Base-by-base conservation (phyloP, 2,329 filamentous ascomycete genomes). In the Diaporthe citrichinensis region DNA sequence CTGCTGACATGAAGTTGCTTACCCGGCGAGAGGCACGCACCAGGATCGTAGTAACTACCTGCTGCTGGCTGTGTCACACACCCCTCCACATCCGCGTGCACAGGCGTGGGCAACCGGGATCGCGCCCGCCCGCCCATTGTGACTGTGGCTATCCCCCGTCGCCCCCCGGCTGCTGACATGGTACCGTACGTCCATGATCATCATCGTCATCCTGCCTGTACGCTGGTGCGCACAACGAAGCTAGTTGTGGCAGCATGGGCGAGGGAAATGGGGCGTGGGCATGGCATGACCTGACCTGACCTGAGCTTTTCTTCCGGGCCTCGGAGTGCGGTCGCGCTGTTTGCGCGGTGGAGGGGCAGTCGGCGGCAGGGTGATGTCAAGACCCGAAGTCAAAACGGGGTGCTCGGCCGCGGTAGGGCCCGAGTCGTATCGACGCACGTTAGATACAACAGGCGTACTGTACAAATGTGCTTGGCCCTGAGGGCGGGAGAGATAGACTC, bases 291-390 rank as follows among this genome's bases (percentile, higher is more conserved):
- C 44, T 67, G 62, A 4, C 44, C 28, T 53, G 65, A 53, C 65
- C 65, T 39, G 25, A 49, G 51, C 41, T 6, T 20, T 12, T 67
- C 28, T 39, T n/a, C 44, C 44, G 46, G 23, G 9, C 31, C 46
- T 69, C n/a, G 49, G 46, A 31, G 34, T 69, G 65, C 49, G 31
- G 46, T 36, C 55, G 46, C 31, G 65, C 62, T 68, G 44, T 39
- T 65, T 53, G 58, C 44, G 62, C 62, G 62, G 71, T 53, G 68
- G 36, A 65, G 71, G 31, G 10, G 31, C 71, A 61, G 6, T 59
- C 23, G 69, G 14, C 39, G 49, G 31, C 53, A 59, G 39, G 34
- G 71, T 73, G 71, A 72, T 73, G 71, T 57, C 58, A 73, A 73
- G 49, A 36, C 71, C 69, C 57, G 61, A 53, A 73, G 14, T 36